Evolutionary conservation across 768 basidiomycete species (phyloP).

Genomic region (Amanita pallidorosea): DNA sequence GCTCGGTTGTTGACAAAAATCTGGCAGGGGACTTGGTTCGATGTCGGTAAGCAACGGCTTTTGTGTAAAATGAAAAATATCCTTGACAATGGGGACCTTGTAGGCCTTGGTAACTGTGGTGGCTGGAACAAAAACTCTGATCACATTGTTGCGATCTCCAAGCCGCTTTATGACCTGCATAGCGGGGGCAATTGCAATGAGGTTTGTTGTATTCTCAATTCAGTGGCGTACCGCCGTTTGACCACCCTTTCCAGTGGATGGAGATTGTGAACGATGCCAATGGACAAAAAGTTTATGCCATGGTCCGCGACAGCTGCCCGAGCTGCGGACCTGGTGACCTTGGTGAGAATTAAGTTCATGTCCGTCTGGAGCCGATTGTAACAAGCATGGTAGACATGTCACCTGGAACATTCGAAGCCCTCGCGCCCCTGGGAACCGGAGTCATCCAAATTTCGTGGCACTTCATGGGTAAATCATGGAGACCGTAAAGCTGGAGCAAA

Average conservation of each 20-base stretch:
- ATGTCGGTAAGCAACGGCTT: not conserved
- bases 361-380: not conserved
- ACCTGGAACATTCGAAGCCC: slow-evolving; percentile 41
- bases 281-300: slow-evolving; percentile 36
- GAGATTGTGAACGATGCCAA: slow-evolving; percentile 34
- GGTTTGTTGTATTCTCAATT: slow-evolving; percentile 23
- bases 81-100: not conserved
- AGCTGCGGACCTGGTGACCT: slow-evolving; percentile 42
- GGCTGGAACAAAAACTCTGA: slow-evolving; percentile 33
- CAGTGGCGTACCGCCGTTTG: slow-evolving; percentile 7
- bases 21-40: slow-evolving; percentile 5
- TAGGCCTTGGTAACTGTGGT: slow-evolving; percentile 56
- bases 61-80: not conserved
- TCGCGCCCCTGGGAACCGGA: slow-evolving; percentile 38
- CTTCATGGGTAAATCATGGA: slow-evolving; percentile 39
- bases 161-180: slow-evolving; percentile 37
- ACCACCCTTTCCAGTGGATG: slow-evolving; percentile 34
- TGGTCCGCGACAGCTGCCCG: slow-evolving; percentile 47
- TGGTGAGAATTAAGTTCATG: slow-evolving; percentile 30
- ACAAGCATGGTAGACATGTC: slow-evolving; percentile 46
- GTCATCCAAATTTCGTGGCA: slow-evolving; percentile 48
- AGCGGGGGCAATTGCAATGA: slow-evolving; percentile 48
- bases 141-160: slow-evolving; percentile 53
- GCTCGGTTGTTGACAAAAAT: not conserved
- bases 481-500: slow-evolving; percentile 19